Base-by-base conservation (phyloP, 257 asterid species). In the Thymus quinquecostatus region DNA sequence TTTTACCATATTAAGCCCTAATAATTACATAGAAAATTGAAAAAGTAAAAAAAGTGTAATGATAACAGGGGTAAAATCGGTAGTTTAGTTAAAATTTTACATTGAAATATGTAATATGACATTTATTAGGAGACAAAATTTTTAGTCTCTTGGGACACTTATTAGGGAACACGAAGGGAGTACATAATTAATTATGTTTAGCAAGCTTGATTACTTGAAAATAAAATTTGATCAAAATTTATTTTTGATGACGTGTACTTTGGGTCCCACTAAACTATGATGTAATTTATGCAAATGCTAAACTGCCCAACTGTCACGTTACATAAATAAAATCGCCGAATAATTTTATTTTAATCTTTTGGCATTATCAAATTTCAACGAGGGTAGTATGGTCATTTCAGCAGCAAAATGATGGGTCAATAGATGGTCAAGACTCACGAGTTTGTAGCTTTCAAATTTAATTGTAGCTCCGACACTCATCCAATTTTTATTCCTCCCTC, bases 351-450 rank as follows among this genome's bases (percentile, higher is more conserved):
- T 60, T 7, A 64, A 44, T 71, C 61, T 66, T 6, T 21, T 3
- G 83, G 77, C 83, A 67, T 75, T 73, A 65, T 80, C 79, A 14
- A 21, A 51, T 40, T 10, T 70, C 65, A 45, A 66, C 61, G 64
- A 72, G 78, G 83, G 80, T 38, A 80, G 64, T 60, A 55, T 64
- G 68, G 77, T 66, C 60, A 70, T 55, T 9, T 70, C 6, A 54
- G 56, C 21, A 48, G 11, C 80, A 67, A n/a, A 29, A 64, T 51
- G 82, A 66, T 75, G 75, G 77, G 79, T 77, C 81, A 51, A 68
- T 36, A 38, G 13, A 68, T 56, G 66, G 74, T 78, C 79, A 82
- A 78, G 10, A 63, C 76, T 71, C 69, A 21, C 40, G 53, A 71
- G 40, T 48, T 60, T 71, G 75, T 71, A 60, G 61, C 53, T 60